phyloP scores from a whole-genome alignment of 345 rosid species.

The Camelina neglecta region DNA sequence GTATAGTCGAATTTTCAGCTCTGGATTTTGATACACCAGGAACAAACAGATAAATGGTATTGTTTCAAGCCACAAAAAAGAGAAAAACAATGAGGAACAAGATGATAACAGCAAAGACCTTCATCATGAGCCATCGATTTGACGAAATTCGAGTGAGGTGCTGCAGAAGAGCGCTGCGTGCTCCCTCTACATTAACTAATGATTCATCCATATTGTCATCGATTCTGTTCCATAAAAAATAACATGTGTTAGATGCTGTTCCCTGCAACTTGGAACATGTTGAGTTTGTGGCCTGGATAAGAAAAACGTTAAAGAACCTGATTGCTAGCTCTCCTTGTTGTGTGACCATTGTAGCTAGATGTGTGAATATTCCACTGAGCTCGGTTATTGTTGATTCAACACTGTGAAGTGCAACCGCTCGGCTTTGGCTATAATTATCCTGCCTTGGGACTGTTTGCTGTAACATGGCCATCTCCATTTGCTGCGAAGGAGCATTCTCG shows the following conservation, averaged over 20 bases:
- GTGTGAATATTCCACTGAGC: constrained; percentile 87
- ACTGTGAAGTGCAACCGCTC: constrained; percentile 78
- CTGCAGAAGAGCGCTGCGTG: constrained; percentile 71
- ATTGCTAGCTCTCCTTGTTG: constrained; percentile 92
- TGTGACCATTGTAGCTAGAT: constrained; percentile 90
- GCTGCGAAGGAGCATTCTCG: constrained; percentile 69
- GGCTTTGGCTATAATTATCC: constrained; percentile 69
- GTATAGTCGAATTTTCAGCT: background rate
- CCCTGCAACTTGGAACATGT: constrained; percentile 23
- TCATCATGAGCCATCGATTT: constrained; percentile 93
- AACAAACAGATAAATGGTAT: background rate
- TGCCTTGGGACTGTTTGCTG: constrained; percentile 85
- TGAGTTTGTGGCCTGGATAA: background rate
- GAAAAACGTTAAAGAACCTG: constrained; percentile 45
- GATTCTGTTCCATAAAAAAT: constrained; percentile 59
- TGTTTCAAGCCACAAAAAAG: constrained; percentile 68
- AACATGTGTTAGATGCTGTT: constrained; percentile 19
- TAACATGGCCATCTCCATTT: constrained; percentile 89
- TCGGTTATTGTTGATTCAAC: constrained; percentile 91
- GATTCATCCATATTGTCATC: constrained; percentile 97
- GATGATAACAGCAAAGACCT: constrained; percentile 77
- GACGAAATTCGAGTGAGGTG: constrained; percentile 84
- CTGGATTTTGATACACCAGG: constrained; percentile 13
- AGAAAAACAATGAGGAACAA: constrained; percentile 69
- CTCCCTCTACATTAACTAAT: constrained; percentile 81